Base-by-base conservation (phyloP, 176 grass and related monocot genomes). In the barley (Hordeum vulgare) region DNA sequence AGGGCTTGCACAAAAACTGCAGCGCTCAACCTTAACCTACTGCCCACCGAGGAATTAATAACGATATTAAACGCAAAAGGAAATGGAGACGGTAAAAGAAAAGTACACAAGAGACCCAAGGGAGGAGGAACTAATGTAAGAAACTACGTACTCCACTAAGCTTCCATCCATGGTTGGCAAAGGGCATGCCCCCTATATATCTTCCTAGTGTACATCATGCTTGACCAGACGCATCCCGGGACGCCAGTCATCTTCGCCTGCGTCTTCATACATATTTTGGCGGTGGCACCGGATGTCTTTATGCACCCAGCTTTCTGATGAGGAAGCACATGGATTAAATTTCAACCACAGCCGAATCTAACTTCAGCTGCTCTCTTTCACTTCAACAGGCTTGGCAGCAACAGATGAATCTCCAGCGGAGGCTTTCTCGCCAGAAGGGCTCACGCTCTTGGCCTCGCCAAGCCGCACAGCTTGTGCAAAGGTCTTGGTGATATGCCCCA, bases 381-480 rank as follows among this genome's bases (percentile, higher is more conserved):
- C 51, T 61, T 86, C 66, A 0, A 78, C 33, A 36, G 74, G 88
- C 24, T 90, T 86, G 17, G 13, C 39, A 41, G 60, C 31, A 26
- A 79, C 53, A 25, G 75, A 75, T 5, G 84, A 61, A 68, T 86
- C 75, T 2, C 80, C 75, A 7, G 1, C 45, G 20, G 75, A 42
- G 29, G 6, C 75, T 72, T 85, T 90, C 12, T 85, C 91, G 17
- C 39, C 20, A 1, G 66, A 74, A 68, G 78, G 53, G 62, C 61
- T 90, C 57, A 51, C 17, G 4, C 26, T 75, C 51, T 84, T 89
- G 18, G 65, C 66, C 71, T 94, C 92, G 27, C 86, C 92, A 66
- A 94, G 68, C 58, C 40, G 84, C 42, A 94, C 83, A 24, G 77
- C 89, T 68, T 91, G 77, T 1, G 84, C 86, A 63, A 94, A 94